Conservation (phyloP, 2,329 filamentous ascomycete genomes). For the Thielaviopsis populi region DNA sequence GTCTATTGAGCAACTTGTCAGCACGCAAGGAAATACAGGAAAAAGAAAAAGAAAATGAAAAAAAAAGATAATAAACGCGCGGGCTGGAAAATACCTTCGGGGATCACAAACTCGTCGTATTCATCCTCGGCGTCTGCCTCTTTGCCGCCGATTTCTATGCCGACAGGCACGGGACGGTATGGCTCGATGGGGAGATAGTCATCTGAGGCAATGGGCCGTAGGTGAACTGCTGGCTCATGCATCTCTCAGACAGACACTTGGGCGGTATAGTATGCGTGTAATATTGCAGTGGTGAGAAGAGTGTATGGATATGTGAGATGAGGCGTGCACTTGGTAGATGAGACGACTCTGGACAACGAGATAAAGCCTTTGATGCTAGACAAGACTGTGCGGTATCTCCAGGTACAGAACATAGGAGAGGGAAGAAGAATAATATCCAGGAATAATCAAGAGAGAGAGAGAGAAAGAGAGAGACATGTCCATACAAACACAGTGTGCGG, state of each 20-base stretch:
- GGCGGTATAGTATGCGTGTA: background rate
- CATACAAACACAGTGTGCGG: background rate
- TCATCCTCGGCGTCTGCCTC: background rate
- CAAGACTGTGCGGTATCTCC: background rate
- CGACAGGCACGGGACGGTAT: background rate
- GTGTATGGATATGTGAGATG: background rate
- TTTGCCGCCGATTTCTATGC: background rate
- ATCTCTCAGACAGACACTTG: background rate
- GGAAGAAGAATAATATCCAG: background rate
- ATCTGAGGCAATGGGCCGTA: background rate
- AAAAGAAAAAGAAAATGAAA: background rate
- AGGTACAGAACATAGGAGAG: background rate
- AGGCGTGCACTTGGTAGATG: background rate
- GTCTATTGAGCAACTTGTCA: background rate
- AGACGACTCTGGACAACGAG: background rate
- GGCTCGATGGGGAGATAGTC: background rate
- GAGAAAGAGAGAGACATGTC: background rate
- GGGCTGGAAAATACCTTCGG: conserved; percentile 6
- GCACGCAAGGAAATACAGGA: background rate
- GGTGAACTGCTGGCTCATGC: background rate
- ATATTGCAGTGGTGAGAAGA: background rate
- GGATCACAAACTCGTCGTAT: conserved; percentile 13
- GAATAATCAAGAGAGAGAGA: background rate
- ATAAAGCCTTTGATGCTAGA: background rate
- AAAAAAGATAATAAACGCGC: background rate